Conservation (phyloP, 495 filamentous ascomycete species). For the Aspergillus hancockii region DNA sequence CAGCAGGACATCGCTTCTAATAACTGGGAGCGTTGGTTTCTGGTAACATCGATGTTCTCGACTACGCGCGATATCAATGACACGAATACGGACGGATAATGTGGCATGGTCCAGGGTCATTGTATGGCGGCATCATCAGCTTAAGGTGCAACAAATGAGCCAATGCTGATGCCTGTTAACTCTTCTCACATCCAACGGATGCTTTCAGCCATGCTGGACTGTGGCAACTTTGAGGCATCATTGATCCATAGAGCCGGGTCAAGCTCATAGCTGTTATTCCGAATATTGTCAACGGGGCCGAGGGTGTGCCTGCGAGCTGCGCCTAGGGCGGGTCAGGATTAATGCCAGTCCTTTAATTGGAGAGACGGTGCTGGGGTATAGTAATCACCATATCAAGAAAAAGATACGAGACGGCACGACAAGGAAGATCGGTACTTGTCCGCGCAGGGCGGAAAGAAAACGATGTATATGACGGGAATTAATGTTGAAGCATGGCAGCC, state of each 20-base stretch:
- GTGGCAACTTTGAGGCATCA: constrained; percentile 4
- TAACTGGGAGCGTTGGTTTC: not conserved
- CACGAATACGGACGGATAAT: constrained; percentile 17
- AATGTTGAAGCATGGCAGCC: constrained; percentile 33
- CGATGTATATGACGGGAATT: constrained; percentile 17
- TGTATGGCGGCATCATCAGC: constrained; percentile 19
- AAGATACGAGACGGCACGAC: constrained; percentile 7
- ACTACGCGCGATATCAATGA: constrained; percentile 15
- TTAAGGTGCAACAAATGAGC: constrained; percentile 8
- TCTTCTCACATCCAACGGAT: constrained; percentile 10
- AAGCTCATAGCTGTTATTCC: constrained; percentile 11
- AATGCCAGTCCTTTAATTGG: not conserved
- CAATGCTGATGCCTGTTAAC: constrained; percentile 11
- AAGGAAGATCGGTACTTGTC: not conserved
- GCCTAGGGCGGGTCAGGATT: constrained; percentile 10
- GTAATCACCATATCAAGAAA: not conserved
- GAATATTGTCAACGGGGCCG: constrained; percentile 22
- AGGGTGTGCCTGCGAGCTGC: constrained; percentile 17
- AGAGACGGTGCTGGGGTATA: constrained; percentile 2
- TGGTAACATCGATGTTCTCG: not conserved
- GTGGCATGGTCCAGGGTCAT: constrained; percentile 15
- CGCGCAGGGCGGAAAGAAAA: not conserved
- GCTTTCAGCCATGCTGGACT: not conserved
- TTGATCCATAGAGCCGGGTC: constrained; percentile 18
- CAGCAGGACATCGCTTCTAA: constrained; percentile 6